Base-by-base conservation (phyloP, 129 eudicot genomes). In the Pulicaria dysenterica region DNA sequence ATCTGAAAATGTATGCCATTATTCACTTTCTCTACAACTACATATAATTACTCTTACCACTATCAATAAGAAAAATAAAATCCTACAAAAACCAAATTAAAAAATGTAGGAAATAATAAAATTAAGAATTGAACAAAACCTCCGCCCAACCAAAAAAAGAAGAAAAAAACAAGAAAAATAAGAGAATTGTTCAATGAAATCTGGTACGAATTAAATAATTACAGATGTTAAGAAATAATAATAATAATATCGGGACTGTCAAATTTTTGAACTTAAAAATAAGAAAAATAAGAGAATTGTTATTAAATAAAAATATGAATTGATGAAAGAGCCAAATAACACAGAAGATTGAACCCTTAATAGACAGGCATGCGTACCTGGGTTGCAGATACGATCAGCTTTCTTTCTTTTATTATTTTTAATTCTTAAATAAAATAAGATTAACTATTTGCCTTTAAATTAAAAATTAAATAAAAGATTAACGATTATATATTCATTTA, bases 1-100 rank as follows among this genome's bases (percentile, higher is more conserved):
- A 69, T 69, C 64, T 60, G 65, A 70, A 77, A 77, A 70, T 77
- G 72, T 36, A 66, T 70, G 82, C 77, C 77, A 70, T 50, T 69
- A 50, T 77, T 58, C 65, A 9, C 12, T 58, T 48, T 61, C 70
- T 41, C 81, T 49, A 77, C 69, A 49, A 77, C 54, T 51, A 70
- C 77, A 42, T 9, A 70, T 70, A 38, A 62, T 73, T 73, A 73
- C 63, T 38, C 36, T 47, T 40, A 61, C 48, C 67, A 61, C 48
- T 47, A 61, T 61, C 48, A 39, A 40, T 7, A 8, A 36, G 17
- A 34, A 58, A 16, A 44, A 5, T 17, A 44, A 11, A 45, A 16
- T 55, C 19, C 6, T 17, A 3, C n/a, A 40, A 62, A 40, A 0
- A 1, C 31, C 1, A 7, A 14, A 3, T 36, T 11, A 19, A 10